These are phyloP conservation scores for Hirschioporus abietinus DNA, from an alignment of 768 basidiomycete species.

Conservation along the genomic window DNA sequence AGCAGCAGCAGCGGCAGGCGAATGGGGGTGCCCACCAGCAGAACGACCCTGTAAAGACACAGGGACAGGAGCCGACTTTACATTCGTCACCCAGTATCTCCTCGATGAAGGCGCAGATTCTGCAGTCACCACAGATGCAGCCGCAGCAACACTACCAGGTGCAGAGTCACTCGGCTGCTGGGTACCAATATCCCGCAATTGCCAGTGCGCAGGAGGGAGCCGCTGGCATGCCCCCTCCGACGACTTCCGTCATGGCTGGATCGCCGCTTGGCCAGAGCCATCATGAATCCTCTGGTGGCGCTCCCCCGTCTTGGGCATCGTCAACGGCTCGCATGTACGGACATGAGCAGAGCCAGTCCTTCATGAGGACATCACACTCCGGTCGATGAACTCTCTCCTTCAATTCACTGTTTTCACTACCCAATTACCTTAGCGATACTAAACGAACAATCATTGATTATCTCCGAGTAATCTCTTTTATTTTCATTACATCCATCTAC, in stretches of 20 bases:
- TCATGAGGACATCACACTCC: background rate
- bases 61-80: background rate
- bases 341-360: background rate
- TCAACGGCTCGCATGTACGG: background rate
- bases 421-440: background rate
- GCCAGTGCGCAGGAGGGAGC: background rate
- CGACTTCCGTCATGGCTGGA: background rate
- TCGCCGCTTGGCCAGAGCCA: background rate
- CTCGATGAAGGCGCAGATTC: background rate
- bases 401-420: background rate
- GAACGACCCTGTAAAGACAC: background rate
- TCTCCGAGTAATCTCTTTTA: background rate
- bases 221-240: no score
- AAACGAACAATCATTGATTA: background rate
- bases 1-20: constrained; percentile 3
- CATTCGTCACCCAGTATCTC: background rate
- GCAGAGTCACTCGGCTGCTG: background rate
- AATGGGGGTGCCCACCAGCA: background rate
- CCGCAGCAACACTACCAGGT: background rate
- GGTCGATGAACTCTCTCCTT: background rate
- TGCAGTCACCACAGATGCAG: background rate
- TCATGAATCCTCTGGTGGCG: background rate
- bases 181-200: background rate
- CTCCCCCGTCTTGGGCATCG: background rate
- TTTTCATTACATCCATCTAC: background rate